These are phyloP conservation scores for Eragrostis tef DNA, from an alignment of 202 grass and related monocot species.

Conservation along the genomic window DNA sequence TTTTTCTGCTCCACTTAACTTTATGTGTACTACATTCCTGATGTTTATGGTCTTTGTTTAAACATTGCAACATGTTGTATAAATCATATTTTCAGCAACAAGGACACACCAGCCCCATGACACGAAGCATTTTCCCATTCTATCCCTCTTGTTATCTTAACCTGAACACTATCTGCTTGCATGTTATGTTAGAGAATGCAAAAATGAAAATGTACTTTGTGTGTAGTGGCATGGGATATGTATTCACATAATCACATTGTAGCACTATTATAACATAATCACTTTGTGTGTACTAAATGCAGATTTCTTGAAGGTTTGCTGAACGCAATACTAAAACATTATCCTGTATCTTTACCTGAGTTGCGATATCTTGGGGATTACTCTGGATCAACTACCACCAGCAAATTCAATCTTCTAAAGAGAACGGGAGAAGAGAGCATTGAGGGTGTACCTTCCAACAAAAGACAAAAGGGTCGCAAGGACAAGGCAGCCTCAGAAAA, in stretches of 20 bases:
- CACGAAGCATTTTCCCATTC: neutral
- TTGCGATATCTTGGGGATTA: constrained; percentile 61
- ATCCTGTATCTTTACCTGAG: constrained; percentile 74
- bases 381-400: constrained; percentile 53
- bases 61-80: neutral
- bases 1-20: neutral
- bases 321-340: constrained; percentile 61
- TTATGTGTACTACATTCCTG: neutral
- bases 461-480: constrained; percentile 65
- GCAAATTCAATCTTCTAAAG: constrained; percentile 59
- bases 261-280: constrained; percentile 17
- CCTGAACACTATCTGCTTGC: neutral
- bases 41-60: neutral
- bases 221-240: neutral
- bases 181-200: constrained; percentile 12
- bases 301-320: constrained; percentile 81
- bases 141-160: constrained; percentile 6
- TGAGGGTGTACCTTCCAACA: constrained; percentile 47
- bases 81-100: neutral
- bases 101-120: neutral
- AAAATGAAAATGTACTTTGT: constrained; percentile 3
- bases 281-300: too few species aligned
- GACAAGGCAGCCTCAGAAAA: constrained; percentile 56
- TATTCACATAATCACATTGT: constrained; percentile 12
- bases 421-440: constrained; percentile 55